These are phyloP conservation scores for Exophiala lecanii-corni DNA, from an alignment of 2,329 filamentous ascomycete species.

Conservation along the genomic window DNA sequence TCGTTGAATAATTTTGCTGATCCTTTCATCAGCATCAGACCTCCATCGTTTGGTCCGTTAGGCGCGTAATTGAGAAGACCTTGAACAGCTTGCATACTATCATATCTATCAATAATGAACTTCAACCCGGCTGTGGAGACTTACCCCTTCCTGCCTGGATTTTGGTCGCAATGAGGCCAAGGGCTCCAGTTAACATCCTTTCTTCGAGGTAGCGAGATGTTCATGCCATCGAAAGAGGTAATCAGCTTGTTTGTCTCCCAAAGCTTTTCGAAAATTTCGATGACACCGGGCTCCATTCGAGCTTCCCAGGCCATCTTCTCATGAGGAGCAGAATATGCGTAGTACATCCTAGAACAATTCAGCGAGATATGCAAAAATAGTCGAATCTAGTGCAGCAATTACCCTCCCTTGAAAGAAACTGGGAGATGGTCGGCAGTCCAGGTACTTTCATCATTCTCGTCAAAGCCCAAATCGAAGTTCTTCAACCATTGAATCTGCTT, in stretches of 20 bases:
- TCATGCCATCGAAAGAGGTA: constrained; percentile 33
- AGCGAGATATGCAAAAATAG: background rate
- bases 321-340: constrained; percentile 36
- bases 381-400: no score
- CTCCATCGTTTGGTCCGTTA: constrained; percentile 45
- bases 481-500: constrained; percentile 42
- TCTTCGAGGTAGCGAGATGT: constrained; percentile 41
- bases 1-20: constrained; percentile 39
- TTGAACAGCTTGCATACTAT: constrained; percentile 34
- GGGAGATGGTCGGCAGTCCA: constrained; percentile 44
- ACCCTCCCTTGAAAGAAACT: constrained; percentile 39
- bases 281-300: constrained; percentile 37
- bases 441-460: constrained; percentile 36
- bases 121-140: no score
- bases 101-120: no score
- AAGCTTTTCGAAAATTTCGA: constrained; percentile 40
- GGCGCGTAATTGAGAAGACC: constrained; percentile 43
- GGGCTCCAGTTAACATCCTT: constrained; percentile 37
- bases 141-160: constrained; percentile 38
- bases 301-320: constrained; percentile 45
- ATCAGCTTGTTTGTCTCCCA: constrained; percentile 33
- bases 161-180: constrained; percentile 46
- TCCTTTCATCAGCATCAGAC: constrained; percentile 43
- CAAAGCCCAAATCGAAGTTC: constrained; percentile 39
- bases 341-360: constrained; percentile 34